Base-by-base conservation (phyloP, 495 filamentous ascomycete genomes). In the Penicillium pancosmium region DNA sequence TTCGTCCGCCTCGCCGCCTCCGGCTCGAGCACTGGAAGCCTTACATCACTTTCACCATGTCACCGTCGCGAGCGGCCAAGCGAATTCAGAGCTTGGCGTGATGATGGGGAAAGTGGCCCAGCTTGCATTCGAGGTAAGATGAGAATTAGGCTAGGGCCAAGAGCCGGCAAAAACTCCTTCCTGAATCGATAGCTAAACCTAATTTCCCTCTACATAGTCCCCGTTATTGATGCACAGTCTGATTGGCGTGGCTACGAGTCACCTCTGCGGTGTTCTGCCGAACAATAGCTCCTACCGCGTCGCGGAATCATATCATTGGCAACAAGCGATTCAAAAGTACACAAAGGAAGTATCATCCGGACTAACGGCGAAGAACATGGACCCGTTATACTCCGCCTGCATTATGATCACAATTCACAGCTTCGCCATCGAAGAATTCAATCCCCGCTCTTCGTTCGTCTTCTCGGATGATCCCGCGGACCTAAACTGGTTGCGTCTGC, bases 221-320 rank as follows among this genome's bases (percentile, higher is more conserved):
- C 77, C 80, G 2, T 77, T 72, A 56, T 62, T 81, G 16, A 79
- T 82, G 78, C 80, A 82, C 56, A 66, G 71, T 40, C 66, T 80
- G 19, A 68, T 81, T 52, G 77, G 69, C 3, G 64, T 70, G 21
- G 68, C 78, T 54, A 69, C 71, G 18, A 67, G 72, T 25, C 77
- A 81, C 53, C 68, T 80, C 48, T 70, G 74, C 54, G 66, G 66
- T 44, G 55, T 70, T 13, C 59, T 69, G 54, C 66, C 64, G 4
- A 63, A 67, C 27, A 68, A 69, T 21, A 64, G 41, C 27, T 48
- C 54, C 18, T 75, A 75, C 55, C 64, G 71, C n/a, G 13, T 72
- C 5, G 65, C 69, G 21, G 79, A 80, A 60, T 65, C 73, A 12
- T 72, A 73, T 55, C 78, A 81, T 60, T 80, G 73, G 71, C 74